Percentiles rank a stretch among this genome's conserved stretches.
Conservation (phyloP, 2,329 filamentous ascomycete genomes). For the Neofusicoccum sp. region DNA sequence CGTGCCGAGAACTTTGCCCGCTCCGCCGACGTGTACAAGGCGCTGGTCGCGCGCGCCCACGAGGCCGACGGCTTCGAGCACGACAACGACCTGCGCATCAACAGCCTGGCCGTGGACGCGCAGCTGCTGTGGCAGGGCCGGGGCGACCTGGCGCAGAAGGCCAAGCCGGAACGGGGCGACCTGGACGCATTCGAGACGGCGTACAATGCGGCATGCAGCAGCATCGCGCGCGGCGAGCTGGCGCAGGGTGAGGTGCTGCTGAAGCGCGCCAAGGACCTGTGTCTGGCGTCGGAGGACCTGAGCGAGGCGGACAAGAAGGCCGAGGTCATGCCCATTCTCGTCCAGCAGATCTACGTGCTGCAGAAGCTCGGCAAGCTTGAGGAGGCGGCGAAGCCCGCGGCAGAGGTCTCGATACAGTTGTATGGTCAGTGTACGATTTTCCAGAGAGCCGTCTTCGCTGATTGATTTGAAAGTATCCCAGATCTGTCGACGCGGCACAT, state of each 20-base stretch:
- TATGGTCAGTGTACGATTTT: conserved; percentile 43
- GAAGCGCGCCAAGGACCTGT: conserved; percentile 70
- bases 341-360: conserved; percentile 76
- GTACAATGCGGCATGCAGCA: conserved; percentile 77
- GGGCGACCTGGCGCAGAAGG: conserved; percentile 54
- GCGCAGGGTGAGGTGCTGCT: conserved; percentile 67
- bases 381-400: conserved; percentile 66
- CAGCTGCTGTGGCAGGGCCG: conserved; percentile 71
- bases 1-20: conserved; percentile 72
- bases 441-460: not conserved
- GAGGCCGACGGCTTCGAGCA: conserved; percentile 56
- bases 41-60: conserved; percentile 54
- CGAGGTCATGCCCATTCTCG: conserved; percentile 73
- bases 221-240: conserved; percentile 70
- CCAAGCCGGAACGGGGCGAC: conserved; percentile 59
- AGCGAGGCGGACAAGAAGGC: conserved; percentile 72
- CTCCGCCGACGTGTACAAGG: conserved; percentile 65
- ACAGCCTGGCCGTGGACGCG: conserved; percentile 70
- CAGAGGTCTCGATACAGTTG: conserved; percentile 63
- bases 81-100: conserved; percentile 76
- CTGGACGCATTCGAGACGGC: conserved; percentile 78
- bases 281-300: conserved; percentile 72
- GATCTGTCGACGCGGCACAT: conserved; percentile 69
- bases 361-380: conserved; percentile 65
- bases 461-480: conserved; percentile 54